Conservation (phyloP, 2,329 filamentous ascomycete genomes). For the Aspergillus brasiliensis region DNA sequence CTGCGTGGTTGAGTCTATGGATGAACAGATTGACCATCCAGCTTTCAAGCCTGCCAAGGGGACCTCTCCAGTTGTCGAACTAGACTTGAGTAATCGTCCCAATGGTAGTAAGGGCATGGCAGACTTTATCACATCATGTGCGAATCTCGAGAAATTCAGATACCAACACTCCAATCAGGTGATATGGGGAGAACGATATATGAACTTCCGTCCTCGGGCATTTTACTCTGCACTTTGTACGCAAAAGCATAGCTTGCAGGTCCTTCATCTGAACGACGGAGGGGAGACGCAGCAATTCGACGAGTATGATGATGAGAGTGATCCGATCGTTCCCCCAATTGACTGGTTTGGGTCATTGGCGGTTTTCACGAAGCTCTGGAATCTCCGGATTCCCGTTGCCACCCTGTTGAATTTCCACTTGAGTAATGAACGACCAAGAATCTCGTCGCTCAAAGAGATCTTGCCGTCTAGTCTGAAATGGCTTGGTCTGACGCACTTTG, state of each 20-base stretch:
- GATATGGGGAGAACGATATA: not conserved
- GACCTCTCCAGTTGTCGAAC: not conserved
- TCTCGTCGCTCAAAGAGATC: not conserved
- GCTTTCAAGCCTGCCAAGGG: not conserved
- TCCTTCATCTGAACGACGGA: slow-evolving; percentile 11
- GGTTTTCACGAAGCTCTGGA: not conserved
- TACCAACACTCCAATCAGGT: slow-evolving; percentile 15
- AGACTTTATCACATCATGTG: slow-evolving; percentile 15
- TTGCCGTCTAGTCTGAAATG: not conserved
- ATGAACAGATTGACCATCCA: not conserved
- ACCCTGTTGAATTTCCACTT: slow-evolving; percentile 3
- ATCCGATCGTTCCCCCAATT: not conserved
- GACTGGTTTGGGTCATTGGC: slow-evolving; percentile 10
- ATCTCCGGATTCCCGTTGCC: not conserved
- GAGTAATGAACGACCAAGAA: not conserved
- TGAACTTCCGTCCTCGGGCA: slow-evolving; percentile 7
- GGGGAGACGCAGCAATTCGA: not conserved
- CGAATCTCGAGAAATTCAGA: slow-evolving; percentile 17
- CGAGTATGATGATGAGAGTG: not conserved
- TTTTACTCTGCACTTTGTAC: slow-evolving; percentile 10
- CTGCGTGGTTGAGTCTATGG: not conserved
- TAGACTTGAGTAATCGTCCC: not conserved
- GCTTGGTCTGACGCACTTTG: not conserved
- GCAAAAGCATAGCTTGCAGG: slow-evolving; percentile 15
- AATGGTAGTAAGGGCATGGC: slow-evolving; percentile 11